Percentiles rank a stretch among this genome's conserved stretches.
These are phyloP conservation scores for Spergularia azorica DNA, from an alignment of 179 eudicot genomes.

Conservation along the genomic window DNA sequence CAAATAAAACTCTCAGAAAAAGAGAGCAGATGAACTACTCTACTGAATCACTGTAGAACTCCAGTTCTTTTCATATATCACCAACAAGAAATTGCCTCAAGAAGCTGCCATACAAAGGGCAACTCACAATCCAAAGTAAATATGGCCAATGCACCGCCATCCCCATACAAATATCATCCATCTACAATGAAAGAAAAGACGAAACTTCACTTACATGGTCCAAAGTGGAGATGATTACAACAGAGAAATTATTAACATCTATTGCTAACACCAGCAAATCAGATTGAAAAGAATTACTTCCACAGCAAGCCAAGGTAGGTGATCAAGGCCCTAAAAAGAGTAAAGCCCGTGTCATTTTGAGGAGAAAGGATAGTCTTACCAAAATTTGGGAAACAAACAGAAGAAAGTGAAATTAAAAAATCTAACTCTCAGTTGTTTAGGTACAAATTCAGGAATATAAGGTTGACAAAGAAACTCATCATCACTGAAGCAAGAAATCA, in stretches of 20 bases:
- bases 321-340: constrained; percentile 52
- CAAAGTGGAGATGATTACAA: constrained; percentile 20
- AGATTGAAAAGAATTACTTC: constrained; percentile 30
- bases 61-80: constrained; percentile 11
- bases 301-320: constrained; percentile 34
- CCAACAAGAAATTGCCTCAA: constrained; percentile 26
- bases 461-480: not conserved
- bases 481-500: not conserved
- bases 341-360: constrained; percentile 26
- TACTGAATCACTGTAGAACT: not conserved
- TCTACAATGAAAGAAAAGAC: constrained; percentile 46
- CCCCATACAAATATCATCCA: constrained; percentile 53
- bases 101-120: constrained; percentile 34
- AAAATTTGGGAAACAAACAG: constrained; percentile 17
- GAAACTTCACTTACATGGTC: constrained; percentile 30
- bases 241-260: constrained; percentile 16
- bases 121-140: constrained; percentile 41
- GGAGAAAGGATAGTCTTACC: not conserved
- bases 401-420: not conserved
- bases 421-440: not conserved
- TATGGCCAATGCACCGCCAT: constrained; percentile 33
- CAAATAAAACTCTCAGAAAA: not conserved
- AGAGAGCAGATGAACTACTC: not conserved
- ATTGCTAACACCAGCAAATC: constrained; percentile 26
- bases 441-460: no score